phyloP scores from a whole-genome alignment of 768 basidiomycete genomes.

The Russula brevipes region DNA sequence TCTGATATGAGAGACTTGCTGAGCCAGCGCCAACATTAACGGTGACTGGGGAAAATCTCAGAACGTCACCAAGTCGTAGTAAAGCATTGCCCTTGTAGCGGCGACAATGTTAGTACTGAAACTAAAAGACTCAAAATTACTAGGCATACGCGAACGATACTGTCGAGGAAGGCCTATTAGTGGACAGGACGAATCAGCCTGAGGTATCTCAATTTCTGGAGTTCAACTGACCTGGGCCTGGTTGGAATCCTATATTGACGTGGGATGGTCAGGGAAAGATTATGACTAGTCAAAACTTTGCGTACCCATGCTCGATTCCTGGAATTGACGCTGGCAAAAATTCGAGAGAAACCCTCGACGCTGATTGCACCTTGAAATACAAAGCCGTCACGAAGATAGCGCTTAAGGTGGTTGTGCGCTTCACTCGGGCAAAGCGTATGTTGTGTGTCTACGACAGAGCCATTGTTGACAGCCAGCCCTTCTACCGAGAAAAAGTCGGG shows the following conservation, averaged over 20 bases:
- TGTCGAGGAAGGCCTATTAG: constrained; percentile 29
- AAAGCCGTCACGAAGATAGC: constrained; percentile 28
- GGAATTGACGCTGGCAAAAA: constrained; percentile 28
- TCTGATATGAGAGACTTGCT: constrained; percentile 31
- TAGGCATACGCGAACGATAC: constrained; percentile 25
- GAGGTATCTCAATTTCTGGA: not conserved
- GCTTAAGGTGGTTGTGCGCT: constrained; percentile 30
- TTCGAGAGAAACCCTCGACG: constrained; percentile 29
- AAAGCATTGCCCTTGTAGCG: constrained; percentile 29
- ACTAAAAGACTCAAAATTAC: not conserved
- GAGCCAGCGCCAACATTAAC: constrained; percentile 16
- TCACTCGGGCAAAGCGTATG: constrained; percentile 25
- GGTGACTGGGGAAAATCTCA: constrained; percentile 28
- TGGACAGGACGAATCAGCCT: not conserved
- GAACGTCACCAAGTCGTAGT: constrained; percentile 32
- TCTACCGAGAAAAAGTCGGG: constrained; percentile 28
- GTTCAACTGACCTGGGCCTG: constrained; percentile 29
- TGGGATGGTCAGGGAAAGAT: not conserved
- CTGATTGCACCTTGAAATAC: constrained; percentile 26
- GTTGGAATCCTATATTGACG: constrained; percentile 25
- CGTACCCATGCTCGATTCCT: constrained; percentile 29
- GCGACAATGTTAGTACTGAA: not conserved
- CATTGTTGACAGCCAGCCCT: constrained; percentile 25
- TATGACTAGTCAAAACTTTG: not conserved
- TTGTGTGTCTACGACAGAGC: constrained; percentile 12